phyloP scores from a whole-genome alignment of 2,329 filamentous ascomycete species.

The Aspergillus versicolor region DNA sequence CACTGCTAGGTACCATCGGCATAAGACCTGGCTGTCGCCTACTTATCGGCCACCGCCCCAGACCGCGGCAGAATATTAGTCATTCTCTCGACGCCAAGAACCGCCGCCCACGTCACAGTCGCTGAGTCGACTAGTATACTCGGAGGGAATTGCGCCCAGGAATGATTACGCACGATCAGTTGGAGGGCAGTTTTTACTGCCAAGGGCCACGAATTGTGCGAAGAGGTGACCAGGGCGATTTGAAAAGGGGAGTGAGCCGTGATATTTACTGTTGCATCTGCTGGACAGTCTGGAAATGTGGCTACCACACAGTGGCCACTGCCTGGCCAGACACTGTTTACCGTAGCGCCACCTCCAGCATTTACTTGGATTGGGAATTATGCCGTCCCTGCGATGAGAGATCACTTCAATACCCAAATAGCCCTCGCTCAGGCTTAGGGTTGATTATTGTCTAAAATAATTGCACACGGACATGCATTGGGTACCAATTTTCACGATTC shows the following conservation, averaged over 20 bases:
- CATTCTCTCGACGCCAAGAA: conserved; percentile 5
- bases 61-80: conserved; percentile 10
- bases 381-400: not conserved
- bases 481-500: conserved; percentile 5
- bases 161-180: not conserved
- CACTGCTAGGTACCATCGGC: not conserved
- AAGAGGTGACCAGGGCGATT: not conserved
- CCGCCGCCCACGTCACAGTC: conserved; percentile 17
- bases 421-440: not conserved
- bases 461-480: not conserved
- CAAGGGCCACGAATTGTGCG: not conserved
- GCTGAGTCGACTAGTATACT: not conserved
- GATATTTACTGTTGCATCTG: not conserved
- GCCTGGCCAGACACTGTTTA: not conserved
- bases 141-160: not conserved
- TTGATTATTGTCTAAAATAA: not conserved
- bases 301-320: not conserved
- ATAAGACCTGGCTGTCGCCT: conserved; percentile 1
- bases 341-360: not conserved
- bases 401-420: not conserved
- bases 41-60: not conserved
- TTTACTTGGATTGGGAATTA: not conserved
- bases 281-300: too few relatives aligned
- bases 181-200: not conserved
- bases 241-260: not conserved